Evolutionary conservation across 495 filamentous ascomycete genomes (phyloP).

Genomic region (Saxophila tyrrhenica): DNA sequence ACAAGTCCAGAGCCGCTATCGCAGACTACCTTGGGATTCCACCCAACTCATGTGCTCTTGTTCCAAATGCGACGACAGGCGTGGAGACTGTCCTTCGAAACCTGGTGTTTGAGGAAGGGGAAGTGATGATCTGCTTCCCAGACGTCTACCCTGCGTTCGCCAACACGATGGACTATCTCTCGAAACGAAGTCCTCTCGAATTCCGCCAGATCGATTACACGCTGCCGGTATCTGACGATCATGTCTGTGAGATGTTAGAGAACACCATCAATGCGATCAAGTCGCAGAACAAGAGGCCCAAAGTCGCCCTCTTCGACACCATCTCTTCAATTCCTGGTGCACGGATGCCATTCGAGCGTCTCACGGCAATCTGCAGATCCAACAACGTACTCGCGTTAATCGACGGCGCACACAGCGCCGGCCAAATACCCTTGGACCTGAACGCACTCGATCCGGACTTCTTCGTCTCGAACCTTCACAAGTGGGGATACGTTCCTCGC

Average conservation of each 20-base stretch:
- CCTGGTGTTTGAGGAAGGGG: conserved; percentile 38
- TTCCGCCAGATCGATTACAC: conserved; percentile 33
- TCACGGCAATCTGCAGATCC: conserved; percentile 51
- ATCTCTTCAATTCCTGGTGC: conserved; percentile 66
- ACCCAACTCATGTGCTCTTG: conserved; percentile 54
- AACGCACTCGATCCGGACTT: conserved; percentile 61
- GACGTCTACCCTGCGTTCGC: conserved; percentile 69
- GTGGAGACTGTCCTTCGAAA: conserved; percentile 74
- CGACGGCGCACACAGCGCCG: conserved; percentile 74
- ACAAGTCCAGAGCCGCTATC: conserved; percentile 50
- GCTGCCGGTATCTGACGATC: conserved; percentile 51
- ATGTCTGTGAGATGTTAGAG: conserved; percentile 42
- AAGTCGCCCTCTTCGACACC: conserved; percentile 64
- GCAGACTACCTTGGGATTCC: conserved; percentile 53
- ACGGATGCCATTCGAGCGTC: conserved; percentile 61
- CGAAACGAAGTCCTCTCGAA: conserved; percentile 43
- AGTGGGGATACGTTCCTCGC: conserved; percentile 84
- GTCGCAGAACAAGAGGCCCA: conserved; percentile 22
- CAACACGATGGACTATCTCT: conserved; percentile 55
- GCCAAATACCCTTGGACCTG: conserved; percentile 61
- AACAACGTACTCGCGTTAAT: conserved; percentile 51
- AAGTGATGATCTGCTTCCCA: conserved; percentile 43
- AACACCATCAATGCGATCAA: conserved; percentile 32
- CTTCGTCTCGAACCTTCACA: conserved; percentile 73
- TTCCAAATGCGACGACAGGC: conserved; percentile 71